Evolutionary conservation across 148 eudicot species (phyloP), one percentile per base, ranked within the genome.

Genomic region (Euryodendron excelsum): DNA sequence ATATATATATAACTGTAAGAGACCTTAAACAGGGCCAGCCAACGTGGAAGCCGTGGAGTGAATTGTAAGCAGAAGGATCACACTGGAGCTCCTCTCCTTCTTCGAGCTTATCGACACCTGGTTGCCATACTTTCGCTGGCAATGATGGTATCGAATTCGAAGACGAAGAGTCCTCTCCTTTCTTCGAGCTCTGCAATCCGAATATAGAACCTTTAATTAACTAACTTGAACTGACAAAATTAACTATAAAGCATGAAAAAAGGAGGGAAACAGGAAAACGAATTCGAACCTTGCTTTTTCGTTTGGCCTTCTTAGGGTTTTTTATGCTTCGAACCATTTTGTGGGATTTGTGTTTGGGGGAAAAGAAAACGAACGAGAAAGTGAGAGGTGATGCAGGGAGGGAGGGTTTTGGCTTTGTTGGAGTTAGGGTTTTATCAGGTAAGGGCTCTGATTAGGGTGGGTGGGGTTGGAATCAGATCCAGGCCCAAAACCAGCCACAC

Each of bases 21-120:
- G 18, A 96, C 99, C 98, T 96, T 69, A 96, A 85, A 81, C 98
- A 96, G 33, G 99, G 97, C 99, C 99, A 96, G 3, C 99, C 99
- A 50, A 91, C 83, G 74, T 93, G 90, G 48, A 96, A 96, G 65
- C 91, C 97, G 58, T 96, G 98, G 58, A 91, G 93, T 64, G 98
- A 96, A 79, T 96, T 91, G 59, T 96, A 96, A 82, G 97, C 95
- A 66, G 93, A 88, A 81, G 90, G 90, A 67, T 96, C 98, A 73
- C 98, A 96, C 78, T 90, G 95, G 61, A 93, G 89, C 85, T 93
- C 98, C 84, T 96, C 97, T 20, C 91, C 98, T 78, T 93, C 98
- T 50, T 85, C 99, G 41, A 96, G 64, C 36, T 79, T 75, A 74
- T 96, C 99, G 0, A 96, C 93, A 12, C 99, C 95, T 14, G 99